These are phyloP conservation scores for Gryganskiella cystojenkinii DNA, from an alignment of 192 early-diverging fungal genomes.

Conservation along the genomic window DNA sequence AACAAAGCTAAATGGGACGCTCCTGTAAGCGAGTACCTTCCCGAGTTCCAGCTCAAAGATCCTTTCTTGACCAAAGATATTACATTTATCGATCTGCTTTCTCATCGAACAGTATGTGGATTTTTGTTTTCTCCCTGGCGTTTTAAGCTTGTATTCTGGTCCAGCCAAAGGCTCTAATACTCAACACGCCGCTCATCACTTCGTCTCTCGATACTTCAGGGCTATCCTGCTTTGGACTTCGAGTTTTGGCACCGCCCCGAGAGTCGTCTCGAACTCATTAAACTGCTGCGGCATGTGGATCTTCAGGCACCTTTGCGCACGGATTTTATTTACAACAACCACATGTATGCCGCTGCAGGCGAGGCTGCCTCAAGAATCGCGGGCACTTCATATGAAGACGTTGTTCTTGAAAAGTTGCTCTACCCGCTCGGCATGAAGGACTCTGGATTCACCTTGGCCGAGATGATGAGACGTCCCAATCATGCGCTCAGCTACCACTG, in stretches of 20 bases:
- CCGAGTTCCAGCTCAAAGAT: conserved; percentile 23
- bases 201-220: conserved; percentile 16
- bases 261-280: not conserved
- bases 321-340: not conserved
- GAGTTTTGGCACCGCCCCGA: conserved; percentile 7
- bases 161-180: too few relatives aligned
- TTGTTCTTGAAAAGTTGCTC: not conserved
- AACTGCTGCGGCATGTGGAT: not conserved
- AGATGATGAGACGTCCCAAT: not conserved
- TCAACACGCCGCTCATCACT: conserved; percentile 4
- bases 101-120: conserved; percentile 28
- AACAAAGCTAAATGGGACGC: conserved; percentile 18
- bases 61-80: conserved; percentile 15
- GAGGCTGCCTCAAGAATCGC: not conserved
- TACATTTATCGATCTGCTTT: conserved; percentile 22
- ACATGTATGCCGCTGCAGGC: not conserved
- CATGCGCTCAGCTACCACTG: not conserved
- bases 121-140: too few relatives aligned
- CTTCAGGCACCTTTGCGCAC: not conserved
- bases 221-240: conserved; percentile 12
- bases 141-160: too few relatives aligned
- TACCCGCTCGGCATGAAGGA: not conserved
- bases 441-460: not conserved
- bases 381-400: not conserved
- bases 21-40: conserved; percentile 23